A percentile compares a stretch with the other conserved stretches of the same genome.
Evolutionary conservation across 2,329 filamentous ascomycete genomes (phyloP).

Genomic region (Colletotrichum tabaci): DNA sequence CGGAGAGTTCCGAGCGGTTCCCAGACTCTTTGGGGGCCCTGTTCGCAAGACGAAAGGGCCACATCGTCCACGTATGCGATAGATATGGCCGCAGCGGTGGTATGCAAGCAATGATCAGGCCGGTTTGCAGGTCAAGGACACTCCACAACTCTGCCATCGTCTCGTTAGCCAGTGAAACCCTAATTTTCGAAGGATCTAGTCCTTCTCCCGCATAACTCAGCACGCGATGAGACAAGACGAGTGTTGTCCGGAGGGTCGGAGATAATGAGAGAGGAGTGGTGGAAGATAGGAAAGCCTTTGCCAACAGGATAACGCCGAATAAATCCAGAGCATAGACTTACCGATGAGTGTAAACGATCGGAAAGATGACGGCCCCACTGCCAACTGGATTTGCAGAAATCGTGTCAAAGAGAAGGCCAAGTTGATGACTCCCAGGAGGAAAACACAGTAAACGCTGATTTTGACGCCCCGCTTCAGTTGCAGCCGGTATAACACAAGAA

Average conservation of each 20-base stretch:
- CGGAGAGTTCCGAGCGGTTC: background rate
- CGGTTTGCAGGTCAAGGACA: background rate
- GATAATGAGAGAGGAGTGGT: too few species aligned
- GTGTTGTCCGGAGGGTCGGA: background rate
- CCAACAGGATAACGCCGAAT: fast-evolving
- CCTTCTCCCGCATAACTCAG: too few species aligned
- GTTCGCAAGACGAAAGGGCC: background rate
- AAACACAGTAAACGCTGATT: constrained; percentile 7
- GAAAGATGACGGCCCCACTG: background rate
- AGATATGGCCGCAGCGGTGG: constrained; percentile 13
- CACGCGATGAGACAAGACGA: too few species aligned
- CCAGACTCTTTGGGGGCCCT: background rate
- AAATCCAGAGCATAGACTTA: background rate
- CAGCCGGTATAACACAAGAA: constrained; percentile 5
- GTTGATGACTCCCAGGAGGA: constrained; percentile 5
- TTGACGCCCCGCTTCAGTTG: background rate
- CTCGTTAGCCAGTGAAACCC: background rate
- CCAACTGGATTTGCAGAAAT: background rate
- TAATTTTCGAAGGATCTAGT: too few species aligned
- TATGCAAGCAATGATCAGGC: background rate
- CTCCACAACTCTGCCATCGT: background rate
- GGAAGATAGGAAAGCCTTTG: too few species aligned
- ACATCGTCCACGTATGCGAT: background rate
- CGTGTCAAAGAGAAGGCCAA: constrained; percentile 1
- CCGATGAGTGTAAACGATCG: constrained; percentile 9